Evolutionary conservation across 352 stramenopile genomes (phyloP).

Genomic region (Phytopythium kandeliae): DNA sequence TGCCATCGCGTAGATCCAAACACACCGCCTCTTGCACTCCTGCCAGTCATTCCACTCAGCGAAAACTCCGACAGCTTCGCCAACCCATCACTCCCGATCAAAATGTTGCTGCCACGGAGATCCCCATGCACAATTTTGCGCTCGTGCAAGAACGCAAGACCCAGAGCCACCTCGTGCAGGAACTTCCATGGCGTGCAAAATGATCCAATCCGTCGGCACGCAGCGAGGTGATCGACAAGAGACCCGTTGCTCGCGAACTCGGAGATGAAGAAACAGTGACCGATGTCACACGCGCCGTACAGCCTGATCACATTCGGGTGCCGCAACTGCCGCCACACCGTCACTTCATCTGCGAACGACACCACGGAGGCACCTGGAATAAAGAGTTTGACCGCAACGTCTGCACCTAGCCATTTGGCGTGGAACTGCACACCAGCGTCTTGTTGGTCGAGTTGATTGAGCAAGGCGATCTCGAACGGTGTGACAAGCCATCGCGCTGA

Average conservation of each 20-base stretch:
- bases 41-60: not conserved
- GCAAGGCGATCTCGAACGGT: not conserved
- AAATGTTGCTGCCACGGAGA: not conserved
- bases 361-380: not conserved
- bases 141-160: not conserved
- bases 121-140: not conserved
- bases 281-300: not conserved
- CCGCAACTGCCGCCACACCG: not conserved
- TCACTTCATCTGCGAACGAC: not conserved
- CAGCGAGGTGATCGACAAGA: not conserved
- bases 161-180: not conserved
- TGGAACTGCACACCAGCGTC: not conserved
- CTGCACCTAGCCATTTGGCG: not conserved
- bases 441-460: not conserved
- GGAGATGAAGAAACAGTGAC: not conserved
- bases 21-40: not conserved
- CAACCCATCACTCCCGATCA: not conserved
- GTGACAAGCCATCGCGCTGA: not conserved
- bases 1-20: not conserved
- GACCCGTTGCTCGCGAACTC: not conserved
- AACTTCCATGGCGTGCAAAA: not conserved
- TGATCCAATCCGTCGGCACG: not conserved
- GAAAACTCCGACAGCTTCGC: not conserved
- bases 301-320: constrained; percentile 1
- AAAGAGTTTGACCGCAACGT: not conserved